Evolutionary conservation across 2,329 filamentous ascomycete species (phyloP).

Genomic region (Beauveria asiatica): DNA sequence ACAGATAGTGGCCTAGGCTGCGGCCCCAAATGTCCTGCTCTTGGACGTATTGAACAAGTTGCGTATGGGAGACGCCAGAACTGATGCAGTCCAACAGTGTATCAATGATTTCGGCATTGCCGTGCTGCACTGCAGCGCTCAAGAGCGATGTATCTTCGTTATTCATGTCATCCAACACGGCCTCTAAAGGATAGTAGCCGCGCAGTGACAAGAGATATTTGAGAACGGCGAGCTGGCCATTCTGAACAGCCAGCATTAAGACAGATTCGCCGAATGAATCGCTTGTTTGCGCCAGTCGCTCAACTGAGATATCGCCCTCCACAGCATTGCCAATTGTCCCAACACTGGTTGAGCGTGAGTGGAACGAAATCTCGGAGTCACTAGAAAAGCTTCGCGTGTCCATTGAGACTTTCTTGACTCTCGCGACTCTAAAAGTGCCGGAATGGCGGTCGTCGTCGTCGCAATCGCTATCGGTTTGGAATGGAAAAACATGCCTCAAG

Average conservation of each 20-base stretch:
- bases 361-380: slow-evolving; percentile 74
- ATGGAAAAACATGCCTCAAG: slow-evolving; percentile 84
- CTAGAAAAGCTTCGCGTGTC: slow-evolving; percentile 82
- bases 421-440: slow-evolving; percentile 30
- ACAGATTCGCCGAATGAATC: slow-evolving; percentile 72
- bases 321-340: slow-evolving; percentile 64
- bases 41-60: slow-evolving; percentile 60
- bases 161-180: slow-evolving; percentile 75
- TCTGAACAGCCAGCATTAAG: slow-evolving; percentile 75
- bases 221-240: slow-evolving; percentile 61
- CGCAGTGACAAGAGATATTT: slow-evolving; percentile 70
- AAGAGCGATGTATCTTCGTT: slow-evolving; percentile 84
- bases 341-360: slow-evolving; percentile 70
- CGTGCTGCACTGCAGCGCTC: slow-evolving; percentile 82
- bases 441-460: slow-evolving; percentile 32
- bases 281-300: slow-evolving; percentile 64
- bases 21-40: slow-evolving; percentile 77
- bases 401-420: slow-evolving; percentile 76
- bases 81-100: slow-evolving; percentile 65
- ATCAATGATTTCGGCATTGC: slow-evolving; percentile 65
- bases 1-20: slow-evolving; percentile 91
- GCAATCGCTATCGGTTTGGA: slow-evolving; percentile 44
- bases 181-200: slow-evolving; percentile 63
- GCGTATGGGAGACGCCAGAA: slow-evolving; percentile 42
- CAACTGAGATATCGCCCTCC: slow-evolving; percentile 80